Conservation (phyloP, 768 basidiomycete genomes). For the Xerocomellus chrysenteron region DNA sequence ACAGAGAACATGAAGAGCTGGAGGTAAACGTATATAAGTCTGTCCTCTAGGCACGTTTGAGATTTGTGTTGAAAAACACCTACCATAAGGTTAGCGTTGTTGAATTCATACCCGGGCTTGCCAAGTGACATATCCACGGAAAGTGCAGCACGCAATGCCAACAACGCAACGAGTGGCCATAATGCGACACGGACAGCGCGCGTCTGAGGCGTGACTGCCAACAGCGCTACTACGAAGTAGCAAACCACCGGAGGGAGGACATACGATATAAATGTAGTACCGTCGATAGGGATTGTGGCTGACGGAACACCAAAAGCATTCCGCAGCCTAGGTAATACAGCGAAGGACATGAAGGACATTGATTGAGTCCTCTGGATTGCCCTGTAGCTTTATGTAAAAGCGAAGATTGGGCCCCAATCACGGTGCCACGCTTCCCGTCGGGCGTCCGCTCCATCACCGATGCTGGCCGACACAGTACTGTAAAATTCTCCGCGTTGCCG, state of each 20-base stretch:
- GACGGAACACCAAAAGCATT: not conserved
- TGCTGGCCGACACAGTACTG: too few relatives aligned
- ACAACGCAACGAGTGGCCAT: not conserved
- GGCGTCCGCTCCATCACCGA: too few relatives aligned
- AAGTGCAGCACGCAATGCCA: not conserved
- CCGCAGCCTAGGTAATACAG: not conserved
- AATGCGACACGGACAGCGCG: not conserved
- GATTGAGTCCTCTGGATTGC: too few relatives aligned
- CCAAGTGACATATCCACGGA: not conserved
- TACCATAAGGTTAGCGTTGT: not conserved
- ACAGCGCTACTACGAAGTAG: not conserved
- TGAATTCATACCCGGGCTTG: not conserved
- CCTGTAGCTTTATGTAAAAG: too few relatives aligned
- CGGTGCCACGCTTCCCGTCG: too few relatives aligned
- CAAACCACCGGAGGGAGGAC: not conserved
- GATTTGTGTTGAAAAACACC: not conserved
- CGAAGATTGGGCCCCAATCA: too few relatives aligned
- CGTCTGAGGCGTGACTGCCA: not conserved
- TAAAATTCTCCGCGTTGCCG: too few relatives aligned
- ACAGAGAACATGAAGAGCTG: not conserved
- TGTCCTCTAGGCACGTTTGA: too few relatives aligned
- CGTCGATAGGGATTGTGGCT: not conserved
- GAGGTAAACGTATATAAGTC: too few relatives aligned
- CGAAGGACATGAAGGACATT: not conserved
- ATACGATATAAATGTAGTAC: not conserved